Conservation (phyloP, 192 early-diverging fungal species). For the Coemansia aciculifera region DNA sequence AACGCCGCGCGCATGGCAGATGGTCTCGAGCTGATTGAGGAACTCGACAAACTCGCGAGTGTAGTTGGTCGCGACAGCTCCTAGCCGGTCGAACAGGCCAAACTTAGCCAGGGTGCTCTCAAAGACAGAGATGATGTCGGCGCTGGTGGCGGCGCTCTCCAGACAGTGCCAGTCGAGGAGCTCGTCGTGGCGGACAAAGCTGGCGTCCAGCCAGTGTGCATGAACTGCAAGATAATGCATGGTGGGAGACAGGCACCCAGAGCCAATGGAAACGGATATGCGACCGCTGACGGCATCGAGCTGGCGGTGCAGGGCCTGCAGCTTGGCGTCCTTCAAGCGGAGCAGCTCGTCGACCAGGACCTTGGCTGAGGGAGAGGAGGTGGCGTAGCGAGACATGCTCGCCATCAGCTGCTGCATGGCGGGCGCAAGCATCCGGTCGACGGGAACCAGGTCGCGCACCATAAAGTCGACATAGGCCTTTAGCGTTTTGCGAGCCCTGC, state of each 20-base stretch:
- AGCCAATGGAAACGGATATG: slow-evolving; percentile 44
- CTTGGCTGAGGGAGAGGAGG: slow-evolving; percentile 18
- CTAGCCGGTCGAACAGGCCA: slow-evolving; percentile 32
- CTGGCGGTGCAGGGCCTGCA: slow-evolving; percentile 19
- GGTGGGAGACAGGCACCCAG: slow-evolving; percentile 21
- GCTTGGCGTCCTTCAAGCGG: slow-evolving; percentile 18
- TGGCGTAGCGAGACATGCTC: slow-evolving; percentile 19
- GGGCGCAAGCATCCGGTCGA: slow-evolving; percentile 39
- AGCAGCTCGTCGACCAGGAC: slow-evolving; percentile 34
- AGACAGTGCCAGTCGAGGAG: slow-evolving; percentile 46
- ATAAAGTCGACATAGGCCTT: slow-evolving; percentile 45
- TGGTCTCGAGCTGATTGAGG: slow-evolving; percentile 50
- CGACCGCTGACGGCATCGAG: slow-evolving; percentile 22
- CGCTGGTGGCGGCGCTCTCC: slow-evolving; percentile 41
- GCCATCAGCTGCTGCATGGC: slow-evolving; percentile 48
- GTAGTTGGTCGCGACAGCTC: slow-evolving; percentile 48
- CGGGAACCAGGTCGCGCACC: slow-evolving; percentile 46
- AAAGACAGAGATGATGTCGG: slow-evolving; percentile 44
- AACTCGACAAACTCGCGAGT: slow-evolving; percentile 55
- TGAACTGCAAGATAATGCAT: slow-evolving; percentile 34
- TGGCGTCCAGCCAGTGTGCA: slow-evolving; percentile 46
- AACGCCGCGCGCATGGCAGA: slow-evolving; percentile 50
- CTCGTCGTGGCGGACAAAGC: slow-evolving; percentile 33
- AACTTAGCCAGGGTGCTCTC: slow-evolving; percentile 45
- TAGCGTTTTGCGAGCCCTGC: slow-evolving; percentile 22